phyloP scores from a whole-genome alignment of 2,329 filamentous ascomycete genomes.

The Talaromyces atroroseus region DNA sequence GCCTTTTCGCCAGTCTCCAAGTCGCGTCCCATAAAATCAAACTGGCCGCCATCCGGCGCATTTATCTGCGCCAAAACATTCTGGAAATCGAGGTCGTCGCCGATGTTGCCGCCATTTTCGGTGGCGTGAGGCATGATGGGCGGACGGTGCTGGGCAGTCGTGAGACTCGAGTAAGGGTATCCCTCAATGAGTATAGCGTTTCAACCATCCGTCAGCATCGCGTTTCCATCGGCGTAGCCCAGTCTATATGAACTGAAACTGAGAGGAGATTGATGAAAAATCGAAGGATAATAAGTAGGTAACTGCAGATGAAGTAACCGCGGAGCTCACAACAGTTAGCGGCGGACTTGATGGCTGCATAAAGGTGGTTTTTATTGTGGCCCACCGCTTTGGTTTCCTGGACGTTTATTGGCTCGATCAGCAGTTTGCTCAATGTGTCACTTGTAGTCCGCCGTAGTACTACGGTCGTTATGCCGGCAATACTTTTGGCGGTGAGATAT shows the following conservation, averaged over 20 bases:
- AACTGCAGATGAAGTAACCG: not conserved
- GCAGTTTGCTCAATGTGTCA: not conserved
- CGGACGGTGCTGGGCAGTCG: not conserved
- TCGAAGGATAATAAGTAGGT: not conserved
- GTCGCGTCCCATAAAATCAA: conserved; percentile 37
- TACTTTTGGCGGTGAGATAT: not conserved
- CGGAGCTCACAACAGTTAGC: not conserved
- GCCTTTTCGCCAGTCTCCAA: conserved; percentile 65
- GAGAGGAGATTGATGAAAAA: not conserved
- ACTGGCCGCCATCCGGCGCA: conserved; percentile 21
- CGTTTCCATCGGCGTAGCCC: not conserved
- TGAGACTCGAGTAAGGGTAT: not conserved
- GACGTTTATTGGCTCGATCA: not conserved
- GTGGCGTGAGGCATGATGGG: conserved; percentile 38
- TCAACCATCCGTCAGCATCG: conserved; percentile 2
- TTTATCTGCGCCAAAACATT: conserved; percentile 40
- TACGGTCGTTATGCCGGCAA: not conserved
- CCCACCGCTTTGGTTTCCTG: not conserved
- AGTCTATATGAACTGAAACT: not conserved
- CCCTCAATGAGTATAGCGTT: not conserved
- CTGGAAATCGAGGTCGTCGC: conserved; percentile 36
- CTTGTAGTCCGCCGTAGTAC: not conserved
- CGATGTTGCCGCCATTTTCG: conserved; percentile 21
- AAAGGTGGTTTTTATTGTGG: not conserved
- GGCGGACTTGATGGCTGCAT: not conserved